A percentile compares a stretch with the other conserved stretches of the same genome.
These are phyloP conservation scores for Lichtheimia hyalospora DNA, from an alignment of 371 early-diverging fungal species.

Conservation along the genomic window DNA sequence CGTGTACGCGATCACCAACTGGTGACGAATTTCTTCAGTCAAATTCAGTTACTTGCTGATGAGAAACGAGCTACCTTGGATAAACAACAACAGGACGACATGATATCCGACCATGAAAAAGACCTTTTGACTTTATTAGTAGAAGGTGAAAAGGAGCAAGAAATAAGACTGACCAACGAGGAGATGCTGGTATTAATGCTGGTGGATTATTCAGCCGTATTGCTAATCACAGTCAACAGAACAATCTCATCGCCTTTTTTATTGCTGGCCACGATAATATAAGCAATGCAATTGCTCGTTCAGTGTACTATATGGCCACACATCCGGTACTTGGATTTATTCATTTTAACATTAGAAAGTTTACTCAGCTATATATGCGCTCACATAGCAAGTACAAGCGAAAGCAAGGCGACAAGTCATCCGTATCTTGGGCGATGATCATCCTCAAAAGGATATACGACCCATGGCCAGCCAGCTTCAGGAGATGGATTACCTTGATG, in stretches of 20 bases:
- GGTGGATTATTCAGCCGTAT: constrained; percentile 6
- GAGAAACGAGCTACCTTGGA: constrained; percentile 28
- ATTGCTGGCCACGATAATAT: constrained; percentile 45
- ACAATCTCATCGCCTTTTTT: constrained; percentile 28
- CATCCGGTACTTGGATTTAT: neutral
- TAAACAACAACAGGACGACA: constrained; percentile 11
- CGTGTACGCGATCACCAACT: constrained; percentile 18
- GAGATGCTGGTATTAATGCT: constrained; percentile 35
- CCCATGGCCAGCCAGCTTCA: constrained; percentile 28
- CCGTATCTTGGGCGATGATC: constrained; percentile 47
- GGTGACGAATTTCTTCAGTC: constrained; percentile 11
- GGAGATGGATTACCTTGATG: constrained; percentile 15
- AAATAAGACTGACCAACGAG: constrained; percentile 28
- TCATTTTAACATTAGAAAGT: constrained; percentile 1
- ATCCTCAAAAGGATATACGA: constrained; percentile 25
- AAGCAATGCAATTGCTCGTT: constrained; percentile 28
- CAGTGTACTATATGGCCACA: constrained; percentile 21
- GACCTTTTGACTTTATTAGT: constrained; percentile 60
- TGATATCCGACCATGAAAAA: constrained; percentile 35
- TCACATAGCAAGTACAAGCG: constrained; percentile 42
- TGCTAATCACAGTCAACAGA: constrained; percentile 11
- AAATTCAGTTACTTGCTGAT: constrained; percentile 31
- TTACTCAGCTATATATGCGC: neutral
- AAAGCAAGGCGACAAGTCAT: constrained; percentile 52
- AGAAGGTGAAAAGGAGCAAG: constrained; percentile 37